Evolutionary conservation across 164 flowering plant species (phyloP).

Genomic region (Taxillus chinensis): DNA sequence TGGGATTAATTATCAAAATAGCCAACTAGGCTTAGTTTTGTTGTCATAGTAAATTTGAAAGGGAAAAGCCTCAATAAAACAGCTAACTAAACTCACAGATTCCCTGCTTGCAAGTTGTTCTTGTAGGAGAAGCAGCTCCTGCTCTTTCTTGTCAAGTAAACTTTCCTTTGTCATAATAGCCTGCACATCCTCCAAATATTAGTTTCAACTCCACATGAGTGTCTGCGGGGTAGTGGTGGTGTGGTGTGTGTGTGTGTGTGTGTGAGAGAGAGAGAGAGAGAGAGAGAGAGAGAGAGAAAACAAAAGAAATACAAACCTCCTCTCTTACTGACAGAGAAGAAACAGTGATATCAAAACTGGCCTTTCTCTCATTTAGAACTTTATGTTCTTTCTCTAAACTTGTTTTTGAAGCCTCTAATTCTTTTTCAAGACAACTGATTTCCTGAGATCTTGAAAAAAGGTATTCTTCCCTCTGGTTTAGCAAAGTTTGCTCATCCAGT

Average conservation of each 20-base stretch:
- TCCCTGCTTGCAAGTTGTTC: constrained; percentile 59
- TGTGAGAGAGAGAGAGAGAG: background rate
- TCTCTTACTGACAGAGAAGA: constrained; percentile 53
- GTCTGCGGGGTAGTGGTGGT: too few species aligned
- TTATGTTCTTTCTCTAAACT: constrained; percentile 33
- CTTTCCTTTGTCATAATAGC: constrained; percentile 44
- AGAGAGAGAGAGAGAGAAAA: background rate
- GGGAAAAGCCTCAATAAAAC: background rate
- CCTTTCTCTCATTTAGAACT: constrained; percentile 42
- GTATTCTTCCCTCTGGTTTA: constrained; percentile 71
- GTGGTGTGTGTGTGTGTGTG: too few species aligned
- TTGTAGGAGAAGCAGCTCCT: constrained; percentile 51
- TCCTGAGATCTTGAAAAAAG: constrained; percentile 46
- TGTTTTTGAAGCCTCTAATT: constrained; percentile 43
- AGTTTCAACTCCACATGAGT: background rate
- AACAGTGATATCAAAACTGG: constrained; percentile 27
- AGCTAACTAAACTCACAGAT: constrained; percentile 38
- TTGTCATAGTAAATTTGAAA: too few species aligned
- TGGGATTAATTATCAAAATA: too few species aligned
- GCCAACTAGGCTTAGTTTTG: too few species aligned
- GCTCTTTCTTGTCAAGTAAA: constrained; percentile 50
- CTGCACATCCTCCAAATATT: constrained; percentile 25
- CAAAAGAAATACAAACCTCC: constrained; percentile 31
- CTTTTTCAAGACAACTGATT: constrained; percentile 46
- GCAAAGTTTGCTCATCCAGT: constrained; percentile 56